These are phyloP conservation scores for Coprinellus aureogranulatus DNA, from an alignment of 768 basidiomycete species.

Conservation along the genomic window DNA sequence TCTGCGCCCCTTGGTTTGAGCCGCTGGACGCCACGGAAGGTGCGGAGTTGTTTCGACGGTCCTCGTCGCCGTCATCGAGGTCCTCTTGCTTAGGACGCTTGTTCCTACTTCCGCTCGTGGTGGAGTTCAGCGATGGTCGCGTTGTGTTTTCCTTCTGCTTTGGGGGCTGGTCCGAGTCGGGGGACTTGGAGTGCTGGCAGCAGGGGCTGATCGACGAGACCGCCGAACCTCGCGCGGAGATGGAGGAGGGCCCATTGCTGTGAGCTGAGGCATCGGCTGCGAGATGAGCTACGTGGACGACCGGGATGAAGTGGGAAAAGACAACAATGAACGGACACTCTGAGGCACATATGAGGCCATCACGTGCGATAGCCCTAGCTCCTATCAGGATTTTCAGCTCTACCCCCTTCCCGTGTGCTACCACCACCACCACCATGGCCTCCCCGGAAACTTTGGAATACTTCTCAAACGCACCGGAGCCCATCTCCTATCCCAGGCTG, in stretches of 20 bases:
- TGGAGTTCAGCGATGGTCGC: constrained; percentile 41
- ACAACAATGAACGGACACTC: background rate
- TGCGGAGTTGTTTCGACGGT: constrained; percentile 43
- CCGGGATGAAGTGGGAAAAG: background rate
- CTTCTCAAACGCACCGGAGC: constrained; percentile 65
- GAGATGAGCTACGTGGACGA: background rate
- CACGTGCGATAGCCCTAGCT: background rate
- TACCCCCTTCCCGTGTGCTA: background rate
- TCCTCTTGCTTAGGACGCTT: constrained; percentile 78
- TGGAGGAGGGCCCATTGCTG: constrained; percentile 73
- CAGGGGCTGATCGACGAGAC: constrained; percentile 69
- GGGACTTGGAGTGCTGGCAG: constrained; percentile 69
- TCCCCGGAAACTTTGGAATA: constrained; percentile 62
- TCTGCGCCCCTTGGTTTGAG: constrained; percentile 28
- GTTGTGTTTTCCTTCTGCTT: constrained; percentile 44
- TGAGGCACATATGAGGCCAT: background rate
- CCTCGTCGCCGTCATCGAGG: constrained; percentile 58
- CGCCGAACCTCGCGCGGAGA: constrained; percentile 77
- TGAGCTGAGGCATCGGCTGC: constrained; percentile 56
- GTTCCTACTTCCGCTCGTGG: constrained; percentile 39
- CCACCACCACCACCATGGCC: constrained; percentile 30
- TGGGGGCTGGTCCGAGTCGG: constrained; percentile 64
- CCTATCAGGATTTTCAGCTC: background rate
- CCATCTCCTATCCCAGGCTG: constrained; percentile 65
- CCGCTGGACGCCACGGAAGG: constrained; percentile 31